Conservation (phyloP, 1,284 basidiomycete genomes). For the Salmacisia buchloeana region DNA sequence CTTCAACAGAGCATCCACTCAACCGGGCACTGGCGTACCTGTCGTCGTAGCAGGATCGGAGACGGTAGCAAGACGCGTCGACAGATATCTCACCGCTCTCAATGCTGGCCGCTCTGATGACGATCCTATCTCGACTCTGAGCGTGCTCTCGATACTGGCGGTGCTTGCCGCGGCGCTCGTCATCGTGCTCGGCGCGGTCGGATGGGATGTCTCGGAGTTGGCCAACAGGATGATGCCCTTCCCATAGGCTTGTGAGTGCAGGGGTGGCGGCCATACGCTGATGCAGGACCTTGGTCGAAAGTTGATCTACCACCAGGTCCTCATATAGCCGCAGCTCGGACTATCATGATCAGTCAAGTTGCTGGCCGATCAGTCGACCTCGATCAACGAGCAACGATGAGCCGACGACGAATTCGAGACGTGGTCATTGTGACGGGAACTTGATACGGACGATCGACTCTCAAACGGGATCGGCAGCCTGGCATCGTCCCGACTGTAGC, state of each 20-base stretch:
- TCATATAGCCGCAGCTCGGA: no score
- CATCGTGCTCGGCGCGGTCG: background rate
- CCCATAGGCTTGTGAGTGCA: background rate
- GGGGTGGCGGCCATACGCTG: no score
- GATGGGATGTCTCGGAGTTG: background rate
- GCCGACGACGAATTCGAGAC: no score
- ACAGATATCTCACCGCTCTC: conserved; percentile 16
- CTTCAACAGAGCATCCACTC: conserved; percentile 41
- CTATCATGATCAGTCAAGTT: no score
- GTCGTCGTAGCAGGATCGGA: conserved; percentile 41
- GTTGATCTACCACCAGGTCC: no score
- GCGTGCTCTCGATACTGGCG: background rate
- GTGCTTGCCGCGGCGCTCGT: background rate
- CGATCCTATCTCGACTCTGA: background rate
- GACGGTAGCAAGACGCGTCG: conserved; percentile 30
- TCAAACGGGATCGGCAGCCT: no score
- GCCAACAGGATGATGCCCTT: background rate
- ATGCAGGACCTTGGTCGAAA: no score
- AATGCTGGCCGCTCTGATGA: background rate
- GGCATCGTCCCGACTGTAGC: no score
- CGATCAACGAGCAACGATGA: no score
- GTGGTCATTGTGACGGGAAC: no score
- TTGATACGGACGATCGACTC: no score
- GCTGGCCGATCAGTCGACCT: no score
- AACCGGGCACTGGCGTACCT: conserved; percentile 51